Evolutionary conservation across 495 filamentous ascomycete species (phyloP).

Genomic region (Talaromyces liani): DNA sequence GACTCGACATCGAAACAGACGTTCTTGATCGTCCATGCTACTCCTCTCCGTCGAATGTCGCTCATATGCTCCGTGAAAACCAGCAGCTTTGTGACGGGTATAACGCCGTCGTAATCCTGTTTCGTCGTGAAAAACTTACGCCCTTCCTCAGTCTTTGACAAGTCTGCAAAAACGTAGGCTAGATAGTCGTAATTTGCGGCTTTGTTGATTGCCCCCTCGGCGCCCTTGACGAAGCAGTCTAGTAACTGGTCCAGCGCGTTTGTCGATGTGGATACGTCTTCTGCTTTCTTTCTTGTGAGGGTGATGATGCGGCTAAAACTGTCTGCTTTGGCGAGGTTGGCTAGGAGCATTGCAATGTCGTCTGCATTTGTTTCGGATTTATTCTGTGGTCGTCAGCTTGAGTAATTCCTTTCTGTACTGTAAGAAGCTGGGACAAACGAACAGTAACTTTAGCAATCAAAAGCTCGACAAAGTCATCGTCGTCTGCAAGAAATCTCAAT

Average conservation of each 20-base stretch:
- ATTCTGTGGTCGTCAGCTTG: slow-evolving; percentile 32
- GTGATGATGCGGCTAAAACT: slow-evolving; percentile 57
- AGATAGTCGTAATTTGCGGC: slow-evolving; percentile 87
- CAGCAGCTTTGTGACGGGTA: slow-evolving; percentile 78
- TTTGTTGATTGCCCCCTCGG: slow-evolving; percentile 73
- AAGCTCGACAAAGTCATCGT: slow-evolving; percentile 74
- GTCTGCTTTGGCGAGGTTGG: slow-evolving; percentile 80
- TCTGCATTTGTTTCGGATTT: slow-evolving; percentile 68
- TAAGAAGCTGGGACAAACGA: slow-evolving; percentile 29
- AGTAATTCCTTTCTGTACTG: background rate
- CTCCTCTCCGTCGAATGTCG: slow-evolving; percentile 71
- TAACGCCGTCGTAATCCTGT: slow-evolving; percentile 68
- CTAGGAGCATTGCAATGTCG: slow-evolving; percentile 81
- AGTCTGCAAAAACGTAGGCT: slow-evolving; percentile 85
- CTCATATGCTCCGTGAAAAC: slow-evolving; percentile 89
- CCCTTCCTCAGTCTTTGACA: slow-evolving; percentile 69
- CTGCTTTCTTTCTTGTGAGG: slow-evolving; percentile 53
- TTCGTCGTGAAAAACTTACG: slow-evolving; percentile 67
- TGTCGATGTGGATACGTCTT: slow-evolving; percentile 56
- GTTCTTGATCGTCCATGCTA: slow-evolving; percentile 91
- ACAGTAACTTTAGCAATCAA: slow-evolving; percentile 68
- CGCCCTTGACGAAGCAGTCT: slow-evolving; percentile 90
- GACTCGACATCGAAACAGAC: slow-evolving; percentile 63
- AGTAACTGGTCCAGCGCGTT: slow-evolving; percentile 82
- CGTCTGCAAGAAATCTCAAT: slow-evolving; percentile 60